phyloP scores from a whole-genome alignment of 2,329 filamentous ascomycete species.

The Kalaharituber pfeilii region DNA sequence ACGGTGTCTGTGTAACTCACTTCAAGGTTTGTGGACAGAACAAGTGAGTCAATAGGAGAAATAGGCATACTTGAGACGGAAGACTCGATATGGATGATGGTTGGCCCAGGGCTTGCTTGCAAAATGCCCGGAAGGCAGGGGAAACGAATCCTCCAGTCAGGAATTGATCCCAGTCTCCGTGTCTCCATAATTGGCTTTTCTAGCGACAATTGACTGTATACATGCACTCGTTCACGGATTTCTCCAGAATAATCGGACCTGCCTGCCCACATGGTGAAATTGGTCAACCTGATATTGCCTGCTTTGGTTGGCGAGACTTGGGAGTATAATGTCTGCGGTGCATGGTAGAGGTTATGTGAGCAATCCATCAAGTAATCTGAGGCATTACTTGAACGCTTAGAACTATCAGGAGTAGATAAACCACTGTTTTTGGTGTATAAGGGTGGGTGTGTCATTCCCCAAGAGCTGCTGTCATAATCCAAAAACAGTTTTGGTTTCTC shows the following conservation, averaged over 20 bases:
- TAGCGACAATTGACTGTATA: conserved; percentile 20
- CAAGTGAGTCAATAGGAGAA: conserved; percentile 10
- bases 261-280: conserved; percentile 20
- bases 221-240: conserved; percentile 17
- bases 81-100: conserved; percentile 20
- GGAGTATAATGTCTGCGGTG: neutral
- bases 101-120: conserved; percentile 14
- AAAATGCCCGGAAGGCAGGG: conserved; percentile 19
- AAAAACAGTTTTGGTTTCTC: conserved; percentile 12
- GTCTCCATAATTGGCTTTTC: conserved; percentile 14
- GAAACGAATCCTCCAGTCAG: conserved; percentile 20
- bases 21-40: conserved; percentile 16
- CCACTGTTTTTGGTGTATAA: neutral
- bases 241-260: conserved; percentile 7
- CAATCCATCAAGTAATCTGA: neutral
- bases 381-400: neutral
- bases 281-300: conserved; percentile 14
- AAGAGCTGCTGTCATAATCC: conserved; percentile 9
- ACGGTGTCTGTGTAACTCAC: conserved; percentile 8
- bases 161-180: conserved; percentile 16
- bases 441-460: neutral
- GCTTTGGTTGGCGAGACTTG: neutral
- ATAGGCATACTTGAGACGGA: conserved; percentile 18
- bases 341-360: neutral
- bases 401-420: neutral